These are phyloP conservation scores for Pythium scleroteichum DNA, from an alignment of 352 stramenopile genomes.

Conservation along the genomic window DNA sequence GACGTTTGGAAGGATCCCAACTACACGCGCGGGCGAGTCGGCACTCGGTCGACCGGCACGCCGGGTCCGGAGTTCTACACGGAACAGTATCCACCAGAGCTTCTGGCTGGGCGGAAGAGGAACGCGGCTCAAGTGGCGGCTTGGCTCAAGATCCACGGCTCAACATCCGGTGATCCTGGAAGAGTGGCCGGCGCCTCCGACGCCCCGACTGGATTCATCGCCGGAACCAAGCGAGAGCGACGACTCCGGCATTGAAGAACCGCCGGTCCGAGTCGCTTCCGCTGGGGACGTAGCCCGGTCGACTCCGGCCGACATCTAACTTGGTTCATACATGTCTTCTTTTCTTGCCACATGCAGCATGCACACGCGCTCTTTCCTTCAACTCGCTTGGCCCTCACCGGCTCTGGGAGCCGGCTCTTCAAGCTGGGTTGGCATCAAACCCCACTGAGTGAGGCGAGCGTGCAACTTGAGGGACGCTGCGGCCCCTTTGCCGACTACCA, in stretches of 20 bases:
- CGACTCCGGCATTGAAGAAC: too few species aligned
- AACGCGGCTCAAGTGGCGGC: not conserved
- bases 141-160: not conserved
- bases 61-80: slow-evolving; percentile 6
- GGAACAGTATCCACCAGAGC: not conserved
- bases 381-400: too few species aligned
- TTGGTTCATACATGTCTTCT: too few species aligned
- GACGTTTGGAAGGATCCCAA: not conserved
- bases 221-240: too few species aligned
- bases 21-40: not conserved
- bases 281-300: too few species aligned
- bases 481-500: not conserved
- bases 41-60: not conserved
- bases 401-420: not conserved
- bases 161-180: not conserved
- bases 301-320: too few species aligned
- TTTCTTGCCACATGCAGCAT: too few species aligned
- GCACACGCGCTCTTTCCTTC: too few species aligned
- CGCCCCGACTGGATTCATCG: too few species aligned
- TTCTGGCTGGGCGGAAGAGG: not conserved
- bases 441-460: not conserved
- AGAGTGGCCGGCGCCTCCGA: too few species aligned
- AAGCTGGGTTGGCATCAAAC: not conserved
- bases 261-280: too few species aligned
- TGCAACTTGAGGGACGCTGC: not conserved